Percentiles rank a stretch among this genome's conserved stretches.
Evolutionary conservation across 2,329 filamentous ascomycete species (phyloP).

Genomic region (Colletotrichum sublineola): DNA sequence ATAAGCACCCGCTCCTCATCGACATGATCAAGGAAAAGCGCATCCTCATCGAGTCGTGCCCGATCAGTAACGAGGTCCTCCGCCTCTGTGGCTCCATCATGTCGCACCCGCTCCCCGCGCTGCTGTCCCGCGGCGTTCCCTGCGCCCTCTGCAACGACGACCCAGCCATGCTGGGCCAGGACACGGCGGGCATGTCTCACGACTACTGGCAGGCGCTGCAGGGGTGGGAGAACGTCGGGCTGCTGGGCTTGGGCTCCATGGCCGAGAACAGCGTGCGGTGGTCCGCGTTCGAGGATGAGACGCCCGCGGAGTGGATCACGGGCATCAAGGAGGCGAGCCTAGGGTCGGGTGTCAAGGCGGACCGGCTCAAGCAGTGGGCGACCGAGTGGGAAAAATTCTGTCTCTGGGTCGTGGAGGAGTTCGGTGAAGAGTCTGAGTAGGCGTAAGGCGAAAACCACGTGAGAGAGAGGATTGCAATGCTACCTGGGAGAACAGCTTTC

Average conservation of each 20-base stretch:
- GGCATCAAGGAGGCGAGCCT: conserved; percentile 78
- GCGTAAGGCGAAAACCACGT: conserved; percentile 19
- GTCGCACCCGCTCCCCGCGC: conserved; percentile 79
- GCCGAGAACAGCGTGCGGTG: conserved; percentile 89
- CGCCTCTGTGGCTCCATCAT: conserved; percentile 78
- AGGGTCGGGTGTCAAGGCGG: conserved; percentile 75
- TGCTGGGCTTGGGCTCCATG: conserved; percentile 82
- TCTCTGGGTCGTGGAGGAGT: conserved; percentile 84
- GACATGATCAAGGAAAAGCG: conserved; percentile 85
- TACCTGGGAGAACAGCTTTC: conserved; percentile 1
- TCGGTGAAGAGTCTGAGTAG: conserved; percentile 67
- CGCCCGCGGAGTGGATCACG: conserved; percentile 73
- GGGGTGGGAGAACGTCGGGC: conserved; percentile 84
- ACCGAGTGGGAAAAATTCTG: conserved; percentile 86
- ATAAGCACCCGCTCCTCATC: conserved; percentile 85
- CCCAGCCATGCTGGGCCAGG: conserved; percentile 83
- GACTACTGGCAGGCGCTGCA: conserved; percentile 91
- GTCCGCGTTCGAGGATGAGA: conserved; percentile 84
- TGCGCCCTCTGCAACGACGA: conserved; percentile 86
- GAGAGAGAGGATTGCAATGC: no score
- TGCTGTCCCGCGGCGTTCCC: conserved; percentile 81
- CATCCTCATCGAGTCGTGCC: conserved; percentile 85
- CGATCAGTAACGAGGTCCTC: conserved; percentile 84
- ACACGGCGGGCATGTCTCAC: conserved; percentile 81
- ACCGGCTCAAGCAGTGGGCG: conserved; percentile 79